These are phyloP conservation scores for Medicago lupulina DNA, from an alignment of 306 rosid genomes.

Conservation along the genomic window DNA sequence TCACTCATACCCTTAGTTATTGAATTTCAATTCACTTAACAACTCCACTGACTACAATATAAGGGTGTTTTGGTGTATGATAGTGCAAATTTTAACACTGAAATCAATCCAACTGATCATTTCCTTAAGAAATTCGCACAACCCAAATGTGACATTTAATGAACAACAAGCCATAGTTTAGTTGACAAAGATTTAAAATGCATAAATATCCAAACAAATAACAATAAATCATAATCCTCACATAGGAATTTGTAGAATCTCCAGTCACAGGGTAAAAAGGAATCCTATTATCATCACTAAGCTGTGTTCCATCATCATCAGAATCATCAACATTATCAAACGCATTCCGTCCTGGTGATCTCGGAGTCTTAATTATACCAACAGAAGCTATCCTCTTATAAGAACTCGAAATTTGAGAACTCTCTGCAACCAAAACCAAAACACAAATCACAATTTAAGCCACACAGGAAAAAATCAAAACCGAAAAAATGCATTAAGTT, in stretches of 20 bases:
- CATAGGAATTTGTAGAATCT: conserved; percentile 34
- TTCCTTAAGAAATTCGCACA: too few species aligned
- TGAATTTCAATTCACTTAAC: too few species aligned
- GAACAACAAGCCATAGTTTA: conserved; percentile 5
- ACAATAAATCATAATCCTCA: conserved; percentile 40
- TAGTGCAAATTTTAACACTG: too few species aligned
- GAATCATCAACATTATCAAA: conserved; percentile 65
- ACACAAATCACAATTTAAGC: conserved; percentile 12
- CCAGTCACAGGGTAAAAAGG: conserved; percentile 48
- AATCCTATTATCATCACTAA: conserved; percentile 52
- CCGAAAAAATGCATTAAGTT: neutral
- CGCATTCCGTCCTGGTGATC: conserved; percentile 57
- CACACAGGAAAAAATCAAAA: neutral
- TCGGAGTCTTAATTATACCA: conserved; percentile 62
- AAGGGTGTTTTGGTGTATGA: too few species aligned
- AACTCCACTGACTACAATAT: too few species aligned
- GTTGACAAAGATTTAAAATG: neutral
- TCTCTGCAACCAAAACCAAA: conserved; percentile 50
- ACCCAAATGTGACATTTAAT: neutral
- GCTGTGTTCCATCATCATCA: conserved; percentile 68
- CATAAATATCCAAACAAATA: conserved; percentile 3
- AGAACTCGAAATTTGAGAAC: conserved; percentile 44
- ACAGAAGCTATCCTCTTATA: conserved; percentile 57
- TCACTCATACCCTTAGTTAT: too few species aligned
- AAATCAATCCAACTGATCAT: too few species aligned